These are phyloP conservation scores for Mycoemilia scoparia DNA, from an alignment of 192 early-diverging fungal species.

Conservation along the genomic window DNA sequence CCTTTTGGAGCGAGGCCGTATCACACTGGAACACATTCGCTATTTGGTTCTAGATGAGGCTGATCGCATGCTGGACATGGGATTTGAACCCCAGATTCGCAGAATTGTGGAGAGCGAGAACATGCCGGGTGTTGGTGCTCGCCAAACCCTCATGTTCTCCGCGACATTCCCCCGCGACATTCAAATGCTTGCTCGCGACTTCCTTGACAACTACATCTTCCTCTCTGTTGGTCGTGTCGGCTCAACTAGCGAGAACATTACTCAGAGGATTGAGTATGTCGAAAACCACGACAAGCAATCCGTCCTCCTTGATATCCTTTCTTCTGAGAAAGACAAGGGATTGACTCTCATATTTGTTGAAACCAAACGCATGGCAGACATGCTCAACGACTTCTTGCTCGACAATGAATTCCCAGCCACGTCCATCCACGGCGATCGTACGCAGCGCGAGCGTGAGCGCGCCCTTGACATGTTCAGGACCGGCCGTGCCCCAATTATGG, in stretches of 20 bases:
- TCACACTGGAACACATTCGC: conserved; percentile 54
- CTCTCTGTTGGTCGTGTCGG: conserved; percentile 85
- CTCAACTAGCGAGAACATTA: conserved; percentile 89
- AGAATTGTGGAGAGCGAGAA: conserved; percentile 67
- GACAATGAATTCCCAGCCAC: conserved; percentile 71
- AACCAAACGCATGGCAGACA: conserved; percentile 88
- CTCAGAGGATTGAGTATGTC: conserved; percentile 80
- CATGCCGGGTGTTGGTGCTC: conserved; percentile 42
- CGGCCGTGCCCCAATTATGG: conserved; percentile 67
- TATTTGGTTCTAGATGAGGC: conserved; percentile 69
- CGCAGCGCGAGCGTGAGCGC: conserved; percentile 85
- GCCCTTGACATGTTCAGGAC: conserved; percentile 76
- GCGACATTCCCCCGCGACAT: conserved; percentile 94
- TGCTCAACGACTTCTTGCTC: conserved; percentile 63
- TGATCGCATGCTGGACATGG: conserved; percentile 96
- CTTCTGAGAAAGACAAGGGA: conserved; percentile 33
- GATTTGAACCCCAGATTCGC: conserved; percentile 87
- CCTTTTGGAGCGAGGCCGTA: conserved; percentile 61
- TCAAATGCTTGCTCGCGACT: conserved; percentile 80
- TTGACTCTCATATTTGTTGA: conserved; percentile 94
- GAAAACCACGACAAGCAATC: conserved; percentile 89
- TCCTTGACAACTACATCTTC: conserved; percentile 66
- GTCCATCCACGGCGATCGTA: conserved; percentile 91
- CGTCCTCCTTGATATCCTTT: conserved; percentile 66
- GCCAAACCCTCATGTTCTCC: conserved; percentile 93